Evolutionary conservation across 2,329 filamentous ascomycete species (phyloP), one percentile per base, ranked within the genome.

Genomic region (Atkinsonella hypoxylon): DNA sequence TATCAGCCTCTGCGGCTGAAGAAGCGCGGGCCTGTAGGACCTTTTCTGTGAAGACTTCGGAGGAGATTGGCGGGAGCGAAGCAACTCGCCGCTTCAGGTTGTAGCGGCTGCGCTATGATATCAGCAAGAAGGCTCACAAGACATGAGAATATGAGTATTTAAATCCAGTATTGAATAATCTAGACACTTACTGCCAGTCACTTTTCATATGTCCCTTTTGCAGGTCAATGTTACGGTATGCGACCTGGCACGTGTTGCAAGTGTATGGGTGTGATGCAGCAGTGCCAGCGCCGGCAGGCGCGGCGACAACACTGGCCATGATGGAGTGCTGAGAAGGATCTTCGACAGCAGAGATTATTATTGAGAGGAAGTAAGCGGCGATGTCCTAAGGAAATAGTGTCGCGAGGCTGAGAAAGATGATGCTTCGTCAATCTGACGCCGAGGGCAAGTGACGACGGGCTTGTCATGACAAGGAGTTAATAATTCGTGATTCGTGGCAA

Each of bases 181-280:
- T 18, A n/a, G 11, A 3, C 26, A 83, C 87, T 72, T 77, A 93
- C 86, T 98, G 91, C 93, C 93, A 98, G 72, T 98, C 93, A 60
- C 85, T 93, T 68, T 93, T 89, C 93, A 98, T 98, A 66, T 98
- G 93, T 38, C 81, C 83, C 66, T 93, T 84, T 71, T 98, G 93
- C 51, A 94, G 77, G 64, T 97, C 91, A 66, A 87, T 89, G 64
- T 88, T 89, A 58, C 91, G 85, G 71, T 97, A 98, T 48, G 91
- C 93, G 59, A 98, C 90, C 67, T 95, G 89, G 65, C 93, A 98
- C 52, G 90, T 93, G 70, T 97, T 98, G 81, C 93, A 98, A 51
- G 91, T 97, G 71, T 91, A 98, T 1, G 93, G 91, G 65, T 96
- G 89, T 26, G 83, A 76, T 32, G 78, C 62, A 15, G 70, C 61